These are phyloP conservation scores for Nemania sp. DNA, from an alignment of 2,329 filamentous ascomycete species.

Conservation along the genomic window DNA sequence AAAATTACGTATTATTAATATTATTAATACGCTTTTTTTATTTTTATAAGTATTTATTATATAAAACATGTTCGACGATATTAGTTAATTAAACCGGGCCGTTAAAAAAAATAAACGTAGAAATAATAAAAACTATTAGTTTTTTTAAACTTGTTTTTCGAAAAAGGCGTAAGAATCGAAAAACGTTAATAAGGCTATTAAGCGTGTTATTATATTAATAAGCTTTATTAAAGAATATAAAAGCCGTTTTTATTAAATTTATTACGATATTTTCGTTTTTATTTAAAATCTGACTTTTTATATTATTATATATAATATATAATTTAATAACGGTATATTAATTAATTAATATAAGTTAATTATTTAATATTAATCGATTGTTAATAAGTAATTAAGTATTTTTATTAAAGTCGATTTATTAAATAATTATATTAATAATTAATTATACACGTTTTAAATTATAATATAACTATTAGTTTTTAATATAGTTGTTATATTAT, in stretches of 20 bases:
- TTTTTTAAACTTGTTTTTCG: background rate
- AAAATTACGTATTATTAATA: background rate
- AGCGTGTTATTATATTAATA: background rate
- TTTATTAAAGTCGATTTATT: background rate
- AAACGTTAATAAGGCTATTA: background rate
- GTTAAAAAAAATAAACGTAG: background rate
- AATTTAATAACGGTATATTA: background rate
- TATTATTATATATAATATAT: background rate
- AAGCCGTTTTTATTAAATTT: background rate
- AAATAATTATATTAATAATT: background rate
- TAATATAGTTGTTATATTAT: background rate
- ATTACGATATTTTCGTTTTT: background rate
- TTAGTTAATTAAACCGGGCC: background rate
- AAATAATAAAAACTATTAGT: constrained; percentile 1
- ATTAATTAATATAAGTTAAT: background rate
- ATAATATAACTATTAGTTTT: constrained; percentile 1
- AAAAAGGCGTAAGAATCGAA: background rate
- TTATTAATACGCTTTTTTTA: background rate
- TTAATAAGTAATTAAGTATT: background rate
- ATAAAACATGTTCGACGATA: background rate
- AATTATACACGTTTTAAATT: background rate
- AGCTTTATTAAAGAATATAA: constrained; percentile 1
- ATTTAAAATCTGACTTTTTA: background rate
- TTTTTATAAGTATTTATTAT: background rate
- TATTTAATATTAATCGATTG: background rate